These are phyloP conservation scores for Venturia pyrina DNA, from an alignment of 2,329 filamentous ascomycete genomes.

Conservation along the genomic window DNA sequence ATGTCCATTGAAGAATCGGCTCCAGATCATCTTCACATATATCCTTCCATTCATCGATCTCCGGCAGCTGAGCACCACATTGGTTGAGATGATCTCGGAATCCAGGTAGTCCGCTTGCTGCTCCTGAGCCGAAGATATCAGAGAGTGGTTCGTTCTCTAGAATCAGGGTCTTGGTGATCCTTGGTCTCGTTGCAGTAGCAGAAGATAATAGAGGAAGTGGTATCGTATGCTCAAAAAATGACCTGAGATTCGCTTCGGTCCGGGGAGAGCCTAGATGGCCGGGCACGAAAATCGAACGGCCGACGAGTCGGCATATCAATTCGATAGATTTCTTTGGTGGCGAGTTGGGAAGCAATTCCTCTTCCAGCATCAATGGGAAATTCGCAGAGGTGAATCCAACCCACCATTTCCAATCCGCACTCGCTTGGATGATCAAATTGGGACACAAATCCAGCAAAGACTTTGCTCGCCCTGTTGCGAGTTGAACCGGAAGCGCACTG, in stretches of 20 bases:
- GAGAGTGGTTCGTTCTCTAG: not conserved
- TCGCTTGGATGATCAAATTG: not conserved
- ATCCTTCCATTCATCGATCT: not conserved
- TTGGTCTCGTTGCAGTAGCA: not conserved
- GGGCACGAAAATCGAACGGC: not conserved
- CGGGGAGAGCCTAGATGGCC: not conserved
- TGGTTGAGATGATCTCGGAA: not conserved
- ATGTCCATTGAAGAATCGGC: not conserved
- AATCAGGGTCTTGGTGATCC: not conserved
- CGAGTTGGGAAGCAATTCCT: not conserved
- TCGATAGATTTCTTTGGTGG: not conserved
- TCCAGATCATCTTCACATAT: not conserved
- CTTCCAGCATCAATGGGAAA: not conserved
- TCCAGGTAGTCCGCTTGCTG: not conserved
- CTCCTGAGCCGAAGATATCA: not conserved
- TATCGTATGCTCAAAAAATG: not conserved
- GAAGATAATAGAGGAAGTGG: not conserved
- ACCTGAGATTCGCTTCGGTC: not conserved
- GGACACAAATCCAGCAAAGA: not conserved
- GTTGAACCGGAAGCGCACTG: not conserved
- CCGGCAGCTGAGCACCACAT: not conserved
- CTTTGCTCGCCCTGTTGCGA: not conserved
- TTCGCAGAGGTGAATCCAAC: not conserved
- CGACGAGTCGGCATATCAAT: not conserved
- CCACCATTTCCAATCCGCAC: slow-evolving; percentile 4